Percentiles rank a stretch among this genome's conserved stretches.
Conservation (phyloP, 331 rosid species). For the Saraca asoca region DNA sequence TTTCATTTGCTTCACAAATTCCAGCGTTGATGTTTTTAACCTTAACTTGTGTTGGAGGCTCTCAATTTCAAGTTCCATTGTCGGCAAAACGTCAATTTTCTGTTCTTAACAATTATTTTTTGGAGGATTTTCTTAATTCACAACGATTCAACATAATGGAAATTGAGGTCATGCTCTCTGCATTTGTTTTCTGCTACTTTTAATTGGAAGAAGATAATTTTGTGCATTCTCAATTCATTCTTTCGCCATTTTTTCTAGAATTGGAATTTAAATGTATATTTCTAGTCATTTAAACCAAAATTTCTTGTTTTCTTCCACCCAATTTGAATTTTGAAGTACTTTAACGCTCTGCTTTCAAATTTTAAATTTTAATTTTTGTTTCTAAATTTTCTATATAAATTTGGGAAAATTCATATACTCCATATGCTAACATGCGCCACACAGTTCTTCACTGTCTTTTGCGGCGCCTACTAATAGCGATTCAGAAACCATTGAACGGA, state of each 20-base stretch:
- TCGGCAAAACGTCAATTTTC: background rate
- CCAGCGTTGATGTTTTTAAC: background rate
- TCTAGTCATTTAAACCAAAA: too few species aligned
- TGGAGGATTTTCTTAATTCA: too few species aligned
- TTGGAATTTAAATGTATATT: too few species aligned
- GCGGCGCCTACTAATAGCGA: background rate
- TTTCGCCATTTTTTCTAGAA: background rate
- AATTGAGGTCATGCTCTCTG: too few species aligned
- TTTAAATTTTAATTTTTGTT: conserved; percentile 22
- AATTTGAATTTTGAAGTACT: too few species aligned
- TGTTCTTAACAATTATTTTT: background rate
- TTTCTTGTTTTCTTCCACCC: too few species aligned
- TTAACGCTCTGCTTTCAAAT: too few species aligned
- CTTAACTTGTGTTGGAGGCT: background rate
- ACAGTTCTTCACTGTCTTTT: conserved; percentile 18
- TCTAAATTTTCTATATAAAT: background rate
- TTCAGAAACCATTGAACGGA: background rate
- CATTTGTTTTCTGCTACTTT: too few species aligned
- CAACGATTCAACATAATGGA: too few species aligned
- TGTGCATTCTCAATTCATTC: too few species aligned
- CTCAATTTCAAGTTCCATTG: too few species aligned
- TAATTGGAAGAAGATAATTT: too few species aligned
- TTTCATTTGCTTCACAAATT: conserved; percentile 6
- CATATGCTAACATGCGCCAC: conserved; percentile 44
- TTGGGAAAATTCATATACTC: background rate